These are phyloP conservation scores for Curvularia eragrostidis DNA, from an alignment of 2,329 filamentous ascomycete genomes.

Conservation along the genomic window DNA sequence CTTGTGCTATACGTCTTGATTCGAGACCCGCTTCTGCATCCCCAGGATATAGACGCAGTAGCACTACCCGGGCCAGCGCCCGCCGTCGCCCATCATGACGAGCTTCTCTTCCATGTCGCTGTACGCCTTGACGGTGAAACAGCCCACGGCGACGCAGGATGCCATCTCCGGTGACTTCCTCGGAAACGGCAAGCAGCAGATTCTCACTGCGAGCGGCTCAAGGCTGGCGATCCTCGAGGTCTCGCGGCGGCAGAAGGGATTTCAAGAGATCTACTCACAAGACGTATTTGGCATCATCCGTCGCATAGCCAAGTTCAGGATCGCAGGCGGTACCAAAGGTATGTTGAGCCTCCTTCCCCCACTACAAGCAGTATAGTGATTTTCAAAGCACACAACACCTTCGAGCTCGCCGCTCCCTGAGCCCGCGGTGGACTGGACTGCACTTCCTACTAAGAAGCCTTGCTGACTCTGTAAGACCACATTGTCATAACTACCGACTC, in stretches of 20 bases:
- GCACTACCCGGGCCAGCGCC: constrained; percentile 40
- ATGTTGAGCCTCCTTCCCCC: constrained; percentile 54
- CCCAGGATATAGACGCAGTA: constrained; percentile 21
- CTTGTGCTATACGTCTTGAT: background rate
- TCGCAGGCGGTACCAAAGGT: constrained; percentile 97
- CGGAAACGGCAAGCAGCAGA: constrained; percentile 96
- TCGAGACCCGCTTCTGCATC: constrained; percentile 4
- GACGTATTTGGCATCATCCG: constrained; percentile 97
- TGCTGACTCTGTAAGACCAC: constrained; percentile 71
- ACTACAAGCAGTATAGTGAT: constrained; percentile 57
- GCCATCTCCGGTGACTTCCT: constrained; percentile 95
- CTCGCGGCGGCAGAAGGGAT: constrained; percentile 82
- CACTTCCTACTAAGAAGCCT: constrained; percentile 40
- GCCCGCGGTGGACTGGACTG: constrained; percentile 37
- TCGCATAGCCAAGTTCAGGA: constrained; percentile 83
- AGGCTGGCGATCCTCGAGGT: constrained; percentile 87
- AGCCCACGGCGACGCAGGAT: constrained; percentile 85
- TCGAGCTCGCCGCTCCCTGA: constrained; percentile 33
- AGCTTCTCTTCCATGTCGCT: constrained; percentile 98
- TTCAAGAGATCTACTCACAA: constrained; percentile 85
- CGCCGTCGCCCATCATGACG: constrained; percentile 71
- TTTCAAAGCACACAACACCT: constrained; percentile 49
- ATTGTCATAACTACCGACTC: constrained; percentile 96
- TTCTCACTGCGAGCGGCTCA: constrained; percentile 90
- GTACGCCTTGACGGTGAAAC: constrained; percentile 95